phyloP scores from a whole-genome alignment of 2,329 filamentous ascomycete genomes.

The Acephala macrosclerotiorum region DNA sequence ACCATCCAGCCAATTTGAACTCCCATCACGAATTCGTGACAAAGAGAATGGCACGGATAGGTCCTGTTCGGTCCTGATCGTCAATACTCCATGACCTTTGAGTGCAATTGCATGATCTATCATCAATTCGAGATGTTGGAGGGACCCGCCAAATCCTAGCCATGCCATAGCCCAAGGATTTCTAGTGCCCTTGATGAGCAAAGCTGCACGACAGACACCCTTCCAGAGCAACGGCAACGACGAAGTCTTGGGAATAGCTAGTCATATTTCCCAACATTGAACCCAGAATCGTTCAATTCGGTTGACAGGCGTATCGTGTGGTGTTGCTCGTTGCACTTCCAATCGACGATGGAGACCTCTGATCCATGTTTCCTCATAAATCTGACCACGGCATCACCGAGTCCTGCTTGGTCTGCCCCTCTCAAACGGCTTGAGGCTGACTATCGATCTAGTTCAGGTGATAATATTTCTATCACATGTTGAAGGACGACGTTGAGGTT shows the following conservation, averaged over 20 bases:
- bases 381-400: not conserved
- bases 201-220: not conserved
- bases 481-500: conserved; percentile 1
- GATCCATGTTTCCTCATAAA: not conserved
- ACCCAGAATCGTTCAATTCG: not conserved
- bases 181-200: not conserved
- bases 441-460: not conserved
- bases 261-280: not conserved
- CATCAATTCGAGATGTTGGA: not conserved
- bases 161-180: not conserved
- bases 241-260: not conserved
- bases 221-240: not conserved
- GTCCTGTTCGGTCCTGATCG: not conserved
- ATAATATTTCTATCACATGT: not conserved
- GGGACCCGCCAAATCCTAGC: not conserved
- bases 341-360: not conserved
- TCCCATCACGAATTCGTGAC: not conserved
- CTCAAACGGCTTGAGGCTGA: not conserved
- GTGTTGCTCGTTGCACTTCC: not conserved
- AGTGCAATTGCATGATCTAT: not conserved
- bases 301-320: not conserved
- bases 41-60: not conserved
- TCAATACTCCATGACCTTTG: not conserved
- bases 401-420: not conserved
- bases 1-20: not conserved